A percentile compares a stretch with the other conserved stretches of the same genome.
Conservation (phyloP, 1,284 basidiomycete genomes). For the Leccinum insigne region DNA sequence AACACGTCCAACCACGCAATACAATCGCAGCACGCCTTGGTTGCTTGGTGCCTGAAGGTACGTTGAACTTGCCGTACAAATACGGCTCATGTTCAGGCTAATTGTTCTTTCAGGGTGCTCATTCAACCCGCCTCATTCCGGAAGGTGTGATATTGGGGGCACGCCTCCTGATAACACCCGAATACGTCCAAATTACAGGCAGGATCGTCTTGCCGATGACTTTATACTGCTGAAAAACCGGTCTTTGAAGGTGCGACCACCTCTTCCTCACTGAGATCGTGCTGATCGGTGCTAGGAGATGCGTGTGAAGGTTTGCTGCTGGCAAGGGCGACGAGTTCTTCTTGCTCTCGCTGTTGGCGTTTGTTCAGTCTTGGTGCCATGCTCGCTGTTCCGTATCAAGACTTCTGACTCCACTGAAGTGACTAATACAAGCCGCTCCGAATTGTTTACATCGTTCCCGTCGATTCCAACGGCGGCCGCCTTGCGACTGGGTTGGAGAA, state of each 20-base stretch:
- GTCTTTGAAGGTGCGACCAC: constrained; percentile 26
- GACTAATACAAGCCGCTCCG: too few species aligned
- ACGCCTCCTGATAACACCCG: constrained; percentile 69
- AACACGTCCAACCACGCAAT: constrained; percentile 14
- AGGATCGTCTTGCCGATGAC: constrained; percentile 9
- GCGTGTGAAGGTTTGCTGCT: too few species aligned
- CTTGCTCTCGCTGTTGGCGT: too few species aligned
- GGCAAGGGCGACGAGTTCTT: too few species aligned
- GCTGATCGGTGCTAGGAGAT: too few species aligned
- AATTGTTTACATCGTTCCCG: too few species aligned
- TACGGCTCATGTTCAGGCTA: constrained; percentile 1
- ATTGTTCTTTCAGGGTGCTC: constrained; percentile 42
- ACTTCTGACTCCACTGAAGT: too few species aligned
- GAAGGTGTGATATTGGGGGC: constrained; percentile 70
- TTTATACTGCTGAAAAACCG: constrained; percentile 37
- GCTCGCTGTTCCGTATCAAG: too few species aligned
- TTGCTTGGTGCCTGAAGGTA: constrained; percentile 69
- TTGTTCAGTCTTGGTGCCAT: too few species aligned
- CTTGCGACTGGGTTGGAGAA: too few species aligned
- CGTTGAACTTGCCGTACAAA: constrained; percentile 10
- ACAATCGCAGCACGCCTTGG: constrained; percentile 52
- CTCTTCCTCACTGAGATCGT: too few species aligned
- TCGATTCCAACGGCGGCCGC: too few species aligned
- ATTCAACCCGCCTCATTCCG: constrained; percentile 75
- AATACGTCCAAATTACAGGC: constrained; percentile 72